Conservation (phyloP, 805 yeast genomes). For the Vanderwaltozyma verrucispora region DNA sequence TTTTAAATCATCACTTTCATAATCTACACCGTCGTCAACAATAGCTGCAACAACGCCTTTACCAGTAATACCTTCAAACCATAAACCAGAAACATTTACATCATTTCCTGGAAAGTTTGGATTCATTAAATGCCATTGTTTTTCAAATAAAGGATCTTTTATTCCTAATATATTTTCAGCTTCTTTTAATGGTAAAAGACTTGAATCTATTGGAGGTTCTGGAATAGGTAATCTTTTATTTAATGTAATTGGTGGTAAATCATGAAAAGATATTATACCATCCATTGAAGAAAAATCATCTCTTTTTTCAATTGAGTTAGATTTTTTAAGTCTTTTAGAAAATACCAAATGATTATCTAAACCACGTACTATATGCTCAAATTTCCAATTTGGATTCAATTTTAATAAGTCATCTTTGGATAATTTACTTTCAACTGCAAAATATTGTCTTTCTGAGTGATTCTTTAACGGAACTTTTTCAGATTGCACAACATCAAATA, state of each 20-base stretch:
- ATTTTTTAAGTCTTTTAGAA: constrained; percentile 32
- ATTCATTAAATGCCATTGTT: constrained; percentile 92
- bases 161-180: constrained; percentile 49
- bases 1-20: constrained; percentile 60
- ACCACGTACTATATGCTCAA: constrained; percentile 57
- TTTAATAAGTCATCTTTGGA: constrained; percentile 30
- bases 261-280: constrained; percentile 37
- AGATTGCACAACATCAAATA: background rate
- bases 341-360: constrained; percentile 57
- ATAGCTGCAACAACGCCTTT: constrained; percentile 74
- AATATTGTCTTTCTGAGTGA: constrained; percentile 43
- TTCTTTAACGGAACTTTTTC: constrained; percentile 34
- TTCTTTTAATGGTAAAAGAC: constrained; percentile 35
- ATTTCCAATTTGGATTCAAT: constrained; percentile 37
- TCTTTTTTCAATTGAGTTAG: constrained; percentile 6
- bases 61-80: constrained; percentile 79
- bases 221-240: constrained; percentile 50
- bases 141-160: constrained; percentile 68
- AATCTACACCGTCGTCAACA: constrained; percentile 91
- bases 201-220: constrained; percentile 38
- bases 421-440: constrained; percentile 45
- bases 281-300: constrained; percentile 3
- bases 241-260: constrained; percentile 43
- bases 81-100: constrained; percentile 74
- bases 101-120: constrained; percentile 67